phyloP scores from a whole-genome alignment of 1,284 basidiomycete genomes.

The Chiua sp. region DNA sequence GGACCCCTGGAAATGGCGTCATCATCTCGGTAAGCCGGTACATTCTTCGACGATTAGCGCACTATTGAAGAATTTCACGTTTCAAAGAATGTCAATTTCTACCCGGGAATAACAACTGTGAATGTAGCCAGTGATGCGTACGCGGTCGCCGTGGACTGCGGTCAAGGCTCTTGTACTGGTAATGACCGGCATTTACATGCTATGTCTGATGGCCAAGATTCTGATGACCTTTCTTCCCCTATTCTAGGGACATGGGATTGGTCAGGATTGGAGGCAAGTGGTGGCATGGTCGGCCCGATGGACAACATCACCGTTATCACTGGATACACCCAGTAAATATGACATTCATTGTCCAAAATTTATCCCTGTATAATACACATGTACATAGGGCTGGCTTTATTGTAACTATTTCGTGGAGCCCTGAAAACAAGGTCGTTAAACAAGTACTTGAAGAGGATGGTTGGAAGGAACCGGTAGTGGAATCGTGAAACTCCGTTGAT shows the following conservation, averaged over 20 bases:
- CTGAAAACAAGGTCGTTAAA: too few species aligned
- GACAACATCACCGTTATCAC: constrained; percentile 36
- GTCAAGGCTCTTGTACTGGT: constrained; percentile 49
- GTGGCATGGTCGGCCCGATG: constrained; percentile 46
- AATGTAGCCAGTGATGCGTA: constrained; percentile 41
- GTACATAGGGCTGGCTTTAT: too few species aligned
- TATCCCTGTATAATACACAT: too few species aligned
- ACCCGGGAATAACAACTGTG: constrained; percentile 40
- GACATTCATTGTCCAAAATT: too few species aligned
- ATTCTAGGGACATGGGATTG: constrained; percentile 56
- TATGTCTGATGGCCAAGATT: not conserved
- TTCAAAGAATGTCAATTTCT: constrained; percentile 44
- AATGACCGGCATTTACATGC: not conserved
- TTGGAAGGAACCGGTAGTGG: too few species aligned
- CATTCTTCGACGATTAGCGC: not conserved
- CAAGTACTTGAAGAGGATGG: too few species aligned
- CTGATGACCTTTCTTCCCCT: not conserved
- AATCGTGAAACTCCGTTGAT: too few species aligned
- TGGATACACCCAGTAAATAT: constrained; percentile 39
- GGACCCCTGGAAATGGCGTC: constrained; percentile 54
- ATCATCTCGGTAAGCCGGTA: constrained; percentile 33
- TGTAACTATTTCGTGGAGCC: too few species aligned
- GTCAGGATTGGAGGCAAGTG: constrained; percentile 49
- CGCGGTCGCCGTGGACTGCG: constrained; percentile 51
- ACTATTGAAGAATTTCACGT: not conserved